phyloP scores from a whole-genome alignment of 139 green algal species.

The Microglena sp. region DNA sequence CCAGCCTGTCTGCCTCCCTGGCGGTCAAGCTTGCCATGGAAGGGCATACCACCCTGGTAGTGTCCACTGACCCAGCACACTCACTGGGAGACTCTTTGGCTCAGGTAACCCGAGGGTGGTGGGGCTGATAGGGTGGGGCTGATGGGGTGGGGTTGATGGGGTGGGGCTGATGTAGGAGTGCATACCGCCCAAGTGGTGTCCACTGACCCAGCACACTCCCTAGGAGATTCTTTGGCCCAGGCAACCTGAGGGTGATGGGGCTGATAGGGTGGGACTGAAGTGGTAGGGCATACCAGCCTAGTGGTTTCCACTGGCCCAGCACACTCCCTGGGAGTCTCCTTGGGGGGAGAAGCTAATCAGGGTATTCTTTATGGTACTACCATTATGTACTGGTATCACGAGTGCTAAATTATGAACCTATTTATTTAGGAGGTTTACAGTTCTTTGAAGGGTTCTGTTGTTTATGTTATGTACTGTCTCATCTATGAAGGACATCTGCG shows the following conservation, averaged over 20 bases:
- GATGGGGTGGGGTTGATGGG: background rate
- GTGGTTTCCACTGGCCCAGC: background rate
- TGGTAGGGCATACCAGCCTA: background rate
- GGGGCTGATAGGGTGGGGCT: no score
- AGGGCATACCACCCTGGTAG: conserved; percentile 86
- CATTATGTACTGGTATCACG: no score
- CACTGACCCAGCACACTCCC: background rate
- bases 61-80: conserved; percentile 96
- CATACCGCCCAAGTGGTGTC: background rate
- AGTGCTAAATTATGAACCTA: no score
- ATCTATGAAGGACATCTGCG: no score
- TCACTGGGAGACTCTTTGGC: conserved; percentile 88
- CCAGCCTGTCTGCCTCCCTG: conserved; percentile 78
- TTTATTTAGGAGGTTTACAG: no score
- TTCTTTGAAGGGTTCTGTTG: no score
- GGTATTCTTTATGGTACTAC: no score
- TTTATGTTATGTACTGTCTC: no score
- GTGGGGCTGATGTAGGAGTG: background rate
- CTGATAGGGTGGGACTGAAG: background rate
- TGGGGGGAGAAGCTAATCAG: no score
- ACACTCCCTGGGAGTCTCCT: background rate
- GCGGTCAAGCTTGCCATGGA: conserved; percentile 77
- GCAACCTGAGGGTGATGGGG: no score
- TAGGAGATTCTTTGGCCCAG: conserved; percentile 5
- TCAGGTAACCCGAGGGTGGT: no score